phyloP scores from a whole-genome alignment of 1,139 yeast genomes.

The Nakaseomyces bracarensis region DNA sequence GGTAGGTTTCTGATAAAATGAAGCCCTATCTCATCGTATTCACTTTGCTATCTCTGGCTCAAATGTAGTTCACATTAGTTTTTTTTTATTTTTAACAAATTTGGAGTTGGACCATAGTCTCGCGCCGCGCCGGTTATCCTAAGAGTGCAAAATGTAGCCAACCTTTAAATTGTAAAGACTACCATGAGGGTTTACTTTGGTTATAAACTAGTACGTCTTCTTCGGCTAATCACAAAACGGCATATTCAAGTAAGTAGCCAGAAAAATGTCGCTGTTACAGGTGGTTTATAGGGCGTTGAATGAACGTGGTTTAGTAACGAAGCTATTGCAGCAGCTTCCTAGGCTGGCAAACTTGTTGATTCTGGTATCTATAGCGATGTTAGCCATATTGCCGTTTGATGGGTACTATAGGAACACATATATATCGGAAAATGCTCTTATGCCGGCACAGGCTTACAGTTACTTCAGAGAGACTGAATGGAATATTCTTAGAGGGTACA shows the following conservation, averaged over 20 bases:
- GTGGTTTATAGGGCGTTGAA: constrained; percentile 45
- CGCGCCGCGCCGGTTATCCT: too few species aligned
- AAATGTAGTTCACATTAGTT: too few species aligned
- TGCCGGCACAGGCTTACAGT: constrained; percentile 93
- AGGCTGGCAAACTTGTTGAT: constrained; percentile 52
- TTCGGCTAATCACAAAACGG: too few species aligned
- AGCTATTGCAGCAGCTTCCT: constrained; percentile 51
- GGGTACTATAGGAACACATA: constrained; percentile 81
- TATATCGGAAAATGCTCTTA: constrained; percentile 89
- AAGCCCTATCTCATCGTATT: too few species aligned
- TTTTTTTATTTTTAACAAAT: too few species aligned
- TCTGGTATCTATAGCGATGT: constrained; percentile 56
- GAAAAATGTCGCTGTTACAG: constrained; percentile 55
- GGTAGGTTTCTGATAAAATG: too few species aligned
- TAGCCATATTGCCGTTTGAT: constrained; percentile 58
- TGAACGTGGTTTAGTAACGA: constrained; percentile 52
- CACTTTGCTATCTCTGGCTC: background rate
- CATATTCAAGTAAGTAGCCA: background rate
- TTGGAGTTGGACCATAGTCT: too few species aligned
- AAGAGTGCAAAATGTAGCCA: too few species aligned
- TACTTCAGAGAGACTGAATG: constrained; percentile 92
- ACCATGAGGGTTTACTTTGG: too few species aligned
- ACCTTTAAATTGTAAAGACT: too few species aligned
- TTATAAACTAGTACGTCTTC: too few species aligned
- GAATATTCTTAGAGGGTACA: constrained; percentile 82